These are phyloP conservation scores for Aspergillus egyptiacus DNA, from an alignment of 495 filamentous ascomycete genomes.

Conservation along the genomic window DNA sequence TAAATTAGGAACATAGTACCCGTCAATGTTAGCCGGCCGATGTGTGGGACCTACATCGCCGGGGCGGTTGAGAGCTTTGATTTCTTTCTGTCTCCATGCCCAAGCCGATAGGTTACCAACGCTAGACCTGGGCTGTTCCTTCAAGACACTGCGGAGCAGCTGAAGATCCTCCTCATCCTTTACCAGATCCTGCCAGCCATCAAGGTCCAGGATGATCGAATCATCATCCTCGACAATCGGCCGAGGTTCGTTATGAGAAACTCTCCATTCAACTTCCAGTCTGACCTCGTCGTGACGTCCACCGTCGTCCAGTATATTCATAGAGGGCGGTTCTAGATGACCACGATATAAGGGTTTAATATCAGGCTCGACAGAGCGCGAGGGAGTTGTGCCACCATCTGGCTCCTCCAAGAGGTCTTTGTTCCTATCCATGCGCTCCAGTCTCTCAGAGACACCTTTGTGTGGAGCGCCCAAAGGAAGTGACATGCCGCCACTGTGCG, in stretches of 20 bases:
- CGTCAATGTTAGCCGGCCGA: conserved; percentile 59
- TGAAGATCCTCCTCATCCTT: conserved; percentile 77
- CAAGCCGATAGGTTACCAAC: conserved; percentile 67
- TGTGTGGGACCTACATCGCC: conserved; percentile 48
- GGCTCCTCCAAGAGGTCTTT: neutral
- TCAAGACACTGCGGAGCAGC: conserved; percentile 49
- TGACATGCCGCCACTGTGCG: neutral
- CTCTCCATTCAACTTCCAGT: conserved; percentile 52
- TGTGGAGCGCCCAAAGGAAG: neutral
- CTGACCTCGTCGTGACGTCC: conserved; percentile 27
- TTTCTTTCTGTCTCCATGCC: conserved; percentile 86
- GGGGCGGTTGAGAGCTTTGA: conserved; percentile 71
- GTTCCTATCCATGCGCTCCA: neutral
- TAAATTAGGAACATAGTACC: conserved; percentile 83
- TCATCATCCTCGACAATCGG: conserved; percentile 66
- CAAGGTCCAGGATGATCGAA: conserved; percentile 59
- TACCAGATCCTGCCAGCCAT: conserved; percentile 70
- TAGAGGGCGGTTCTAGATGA: neutral
- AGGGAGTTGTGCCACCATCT: neutral
- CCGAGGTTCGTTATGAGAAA: conserved; percentile 54
- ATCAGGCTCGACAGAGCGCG: neutral
- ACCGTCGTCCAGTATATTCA: conserved; percentile 5
- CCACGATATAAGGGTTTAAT: conserved; percentile 1
- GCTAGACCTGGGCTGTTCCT: conserved; percentile 39
- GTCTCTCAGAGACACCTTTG: neutral